Conservation (phyloP, 768 basidiomycete species). For the Termitomyces titanicus region DNA sequence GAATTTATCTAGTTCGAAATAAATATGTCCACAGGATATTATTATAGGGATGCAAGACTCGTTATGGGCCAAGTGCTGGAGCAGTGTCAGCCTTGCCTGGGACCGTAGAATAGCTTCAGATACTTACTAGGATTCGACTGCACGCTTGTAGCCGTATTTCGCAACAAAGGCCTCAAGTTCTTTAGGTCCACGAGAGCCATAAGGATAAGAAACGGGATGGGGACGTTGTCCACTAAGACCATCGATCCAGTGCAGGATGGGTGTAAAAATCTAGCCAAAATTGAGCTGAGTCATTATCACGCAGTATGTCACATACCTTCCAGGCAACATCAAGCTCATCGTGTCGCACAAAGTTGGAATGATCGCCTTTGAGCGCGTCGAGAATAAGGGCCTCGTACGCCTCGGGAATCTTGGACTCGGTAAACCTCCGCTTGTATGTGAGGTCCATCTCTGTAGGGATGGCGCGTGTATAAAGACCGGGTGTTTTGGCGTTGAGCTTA, state of each 20-base stretch:
- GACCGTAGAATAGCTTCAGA: not conserved
- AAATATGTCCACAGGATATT: slow-evolving; percentile 10
- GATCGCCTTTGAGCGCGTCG: slow-evolving; percentile 96
- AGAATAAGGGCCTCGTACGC: slow-evolving; percentile 95
- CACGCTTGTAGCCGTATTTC: slow-evolving; percentile 76
- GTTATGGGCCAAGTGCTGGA: slow-evolving; percentile 72
- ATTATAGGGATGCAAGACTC: slow-evolving; percentile 56
- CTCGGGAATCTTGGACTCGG: slow-evolving; percentile 89
- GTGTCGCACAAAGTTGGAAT: slow-evolving; percentile 97
- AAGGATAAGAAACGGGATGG: slow-evolving; percentile 75
- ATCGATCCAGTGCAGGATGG: slow-evolving; percentile 95
- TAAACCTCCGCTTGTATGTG: slow-evolving; percentile 95
- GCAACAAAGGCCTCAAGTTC: slow-evolving; percentile 72
- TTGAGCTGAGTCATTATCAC: not conserved
- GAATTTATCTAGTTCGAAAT: slow-evolving; percentile 7
- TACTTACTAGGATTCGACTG: slow-evolving; percentile 70
- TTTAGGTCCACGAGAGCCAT: slow-evolving; percentile 94
- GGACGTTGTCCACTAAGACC: slow-evolving; percentile 65
- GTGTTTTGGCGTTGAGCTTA: slow-evolving; percentile 94
- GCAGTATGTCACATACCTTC: slow-evolving; percentile 66
- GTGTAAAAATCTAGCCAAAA: slow-evolving; percentile 76
- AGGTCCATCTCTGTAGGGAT: slow-evolving; percentile 98
- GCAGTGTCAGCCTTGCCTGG: slow-evolving; percentile 6
- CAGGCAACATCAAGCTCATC: slow-evolving; percentile 97
- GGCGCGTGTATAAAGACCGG: slow-evolving; percentile 85